Conservation (phyloP, 1,284 basidiomycete genomes). For the Cryptococcus neoformans region DNA sequence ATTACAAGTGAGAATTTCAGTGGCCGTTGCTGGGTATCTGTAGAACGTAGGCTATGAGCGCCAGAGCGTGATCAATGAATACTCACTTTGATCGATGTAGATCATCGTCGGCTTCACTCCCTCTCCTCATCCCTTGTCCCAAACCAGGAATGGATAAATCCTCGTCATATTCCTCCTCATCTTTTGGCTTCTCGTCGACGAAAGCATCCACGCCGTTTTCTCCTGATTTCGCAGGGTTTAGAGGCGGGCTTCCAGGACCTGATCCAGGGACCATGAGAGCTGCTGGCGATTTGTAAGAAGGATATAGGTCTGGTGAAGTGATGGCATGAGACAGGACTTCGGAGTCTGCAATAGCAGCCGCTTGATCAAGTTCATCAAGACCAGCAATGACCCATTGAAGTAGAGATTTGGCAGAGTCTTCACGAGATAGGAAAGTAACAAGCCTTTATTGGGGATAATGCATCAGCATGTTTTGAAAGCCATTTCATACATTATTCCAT, state of each 20-base stretch:
- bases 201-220: not conserved
- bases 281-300: slow-evolving; percentile 18
- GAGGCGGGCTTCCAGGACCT: slow-evolving; percentile 24
- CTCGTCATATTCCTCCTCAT: slow-evolving; percentile 4
- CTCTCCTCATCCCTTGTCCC: slow-evolving; percentile 27
- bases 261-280: slow-evolving; percentile 13
- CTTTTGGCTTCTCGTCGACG: not conserved
- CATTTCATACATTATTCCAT: not conserved
- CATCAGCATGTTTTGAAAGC: not conserved
- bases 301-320: slow-evolving; percentile 24
- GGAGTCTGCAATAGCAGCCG: slow-evolving; percentile 32
- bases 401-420: slow-evolving; percentile 42
- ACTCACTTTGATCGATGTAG: slow-evolving; percentile 32
- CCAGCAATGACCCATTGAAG: slow-evolving; percentile 46
- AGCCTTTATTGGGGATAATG: slow-evolving; percentile 33
- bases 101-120: slow-evolving; percentile 23
- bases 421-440: slow-evolving; percentile 40
- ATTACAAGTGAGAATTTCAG: slow-evolving; percentile 85
- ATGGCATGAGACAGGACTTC: slow-evolving; percentile 27
- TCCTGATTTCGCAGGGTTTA: slow-evolving; percentile 22
- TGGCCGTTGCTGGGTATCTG: slow-evolving; percentile 91
- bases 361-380: slow-evolving; percentile 45
- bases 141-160: slow-evolving; percentile 22
- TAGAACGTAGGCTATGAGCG: too few relatives aligned
- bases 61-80: not conserved